These are phyloP conservation scores for Flaveria floridana DNA, from an alignment of 140 eudicot genomes.

Conservation along the genomic window DNA sequence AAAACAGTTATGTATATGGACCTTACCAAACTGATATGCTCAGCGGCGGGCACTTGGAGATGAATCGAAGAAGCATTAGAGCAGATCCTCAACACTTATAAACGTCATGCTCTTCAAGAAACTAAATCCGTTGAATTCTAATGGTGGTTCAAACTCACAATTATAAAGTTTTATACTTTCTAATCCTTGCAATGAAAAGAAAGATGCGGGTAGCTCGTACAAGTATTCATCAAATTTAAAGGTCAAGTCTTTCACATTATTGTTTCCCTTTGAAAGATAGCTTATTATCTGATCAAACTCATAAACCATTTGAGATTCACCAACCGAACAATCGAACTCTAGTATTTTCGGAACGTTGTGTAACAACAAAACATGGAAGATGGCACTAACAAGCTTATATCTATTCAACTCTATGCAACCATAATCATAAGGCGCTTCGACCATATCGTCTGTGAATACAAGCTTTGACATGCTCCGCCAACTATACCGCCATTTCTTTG, in stretches of 20 bases:
- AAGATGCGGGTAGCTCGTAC: neutral
- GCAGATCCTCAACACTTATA: neutral
- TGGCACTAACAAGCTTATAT: conserved; percentile 29
- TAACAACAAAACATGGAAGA: conserved; percentile 33
- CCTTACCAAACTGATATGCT: conserved; percentile 28
- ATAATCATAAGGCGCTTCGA: neutral
- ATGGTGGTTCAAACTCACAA: conserved; percentile 29
- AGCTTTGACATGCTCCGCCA: neutral
- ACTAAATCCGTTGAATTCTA: conserved; percentile 36
- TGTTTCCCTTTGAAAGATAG: conserved; percentile 22
- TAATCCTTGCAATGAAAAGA: conserved; percentile 2
- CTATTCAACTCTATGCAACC: neutral
- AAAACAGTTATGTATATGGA: neutral
- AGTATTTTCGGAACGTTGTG: conserved; percentile 33
- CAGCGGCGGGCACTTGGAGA: conserved; percentile 31
- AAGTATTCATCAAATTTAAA: neutral
- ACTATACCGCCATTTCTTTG: conserved; percentile 34
- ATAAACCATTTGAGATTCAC: neutral
- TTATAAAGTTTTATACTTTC: neutral
- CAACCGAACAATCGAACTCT: conserved; percentile 17
- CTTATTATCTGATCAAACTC: conserved; percentile 36
- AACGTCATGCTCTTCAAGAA: neutral
- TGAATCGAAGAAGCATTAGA: neutral
- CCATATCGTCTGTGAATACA: neutral
- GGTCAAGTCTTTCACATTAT: conserved; percentile 22